Base-by-base conservation (phyloP, 2,329 filamentous ascomycete genomes). In the Thermothelomyces thermophilus region DNA sequence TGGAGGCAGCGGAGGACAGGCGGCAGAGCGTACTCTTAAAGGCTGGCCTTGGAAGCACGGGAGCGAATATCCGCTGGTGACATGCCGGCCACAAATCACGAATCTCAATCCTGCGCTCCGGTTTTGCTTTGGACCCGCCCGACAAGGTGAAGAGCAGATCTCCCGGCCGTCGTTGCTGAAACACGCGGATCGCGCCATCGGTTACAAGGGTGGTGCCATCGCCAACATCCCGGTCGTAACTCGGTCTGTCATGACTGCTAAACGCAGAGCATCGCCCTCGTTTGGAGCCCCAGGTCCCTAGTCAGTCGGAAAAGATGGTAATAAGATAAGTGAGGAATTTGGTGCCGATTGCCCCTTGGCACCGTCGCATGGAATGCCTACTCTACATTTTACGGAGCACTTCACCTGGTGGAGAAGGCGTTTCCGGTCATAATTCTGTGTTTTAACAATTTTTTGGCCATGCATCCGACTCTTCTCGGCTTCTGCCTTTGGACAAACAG, bases 171-270 rank as follows among this genome's bases (percentile, higher is more conserved):
- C 19, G 7, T 46, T 41, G 50, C 46, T 44, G 52, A 48, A 53
- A 52, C 41, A 17, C 45, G 36, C 44, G 53, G 51, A 63, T 63
- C 52, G 60, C 60, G 60, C 60, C 53, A 63, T 63, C 54, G 53
- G 46, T 53, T 54, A 50, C 51, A 50, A 41, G 42, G 54, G 56
- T 63, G 60, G 57, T 63, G 60, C 54, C 54, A 62, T 60, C 31
- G 33, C 36, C 41, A 30, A 52, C 19, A 43, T 40, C 36, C 36
- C 33, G 14, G 28, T 44, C 24, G 4, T 42, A n/a, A 43, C 36
- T 10, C 20, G 35, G 24, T 40, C 42, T 41, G 28, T 31, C 42
- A 37, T 39, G 33, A 20, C 17, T 13, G 8, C 24, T 37, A 40
- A 43, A 13, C 9, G 37, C 43, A 47, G 30, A 14, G 16, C 11